Evolutionary conservation across 2,329 filamentous ascomycete genomes (phyloP).

Genomic region (Nemania sp.): DNA sequence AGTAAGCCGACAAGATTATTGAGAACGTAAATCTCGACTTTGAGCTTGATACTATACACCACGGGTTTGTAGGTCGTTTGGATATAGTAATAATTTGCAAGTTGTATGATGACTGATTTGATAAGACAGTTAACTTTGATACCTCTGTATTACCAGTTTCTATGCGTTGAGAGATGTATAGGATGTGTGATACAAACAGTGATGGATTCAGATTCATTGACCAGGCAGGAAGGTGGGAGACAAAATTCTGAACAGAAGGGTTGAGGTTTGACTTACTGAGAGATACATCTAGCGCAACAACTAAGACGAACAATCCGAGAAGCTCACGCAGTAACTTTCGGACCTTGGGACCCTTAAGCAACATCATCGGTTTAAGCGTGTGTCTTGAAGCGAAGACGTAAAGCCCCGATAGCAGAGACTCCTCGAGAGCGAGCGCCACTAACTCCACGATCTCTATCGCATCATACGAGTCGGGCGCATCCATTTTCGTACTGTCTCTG

Average conservation of each 20-base stretch:
- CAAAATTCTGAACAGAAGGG: neutral
- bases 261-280: slow-evolving; percentile 26
- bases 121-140: neutral
- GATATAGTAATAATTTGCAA: slow-evolving; percentile 44
- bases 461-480: slow-evolving; percentile 18
- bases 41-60: slow-evolving; percentile 51
- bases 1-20: slow-evolving; percentile 41
- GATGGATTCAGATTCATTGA: neutral
- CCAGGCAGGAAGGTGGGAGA: neutral
- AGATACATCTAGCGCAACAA: slow-evolving; percentile 46
- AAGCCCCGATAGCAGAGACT: slow-evolving; percentile 49
- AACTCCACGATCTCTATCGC: slow-evolving; percentile 44
- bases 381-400: slow-evolving; percentile 55
- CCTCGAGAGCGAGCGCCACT: slow-evolving; percentile 49
- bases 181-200: neutral
- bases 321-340: slow-evolving; percentile 45
- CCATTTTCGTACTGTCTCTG: neutral
- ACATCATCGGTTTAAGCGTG: slow-evolving; percentile 39
- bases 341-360: slow-evolving; percentile 35
- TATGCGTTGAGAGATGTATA: neutral
- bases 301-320: slow-evolving; percentile 48
- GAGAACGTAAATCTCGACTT: slow-evolving; percentile 60
- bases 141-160: neutral
- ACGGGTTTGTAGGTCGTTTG: slow-evolving; percentile 47
- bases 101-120: slow-evolving; percentile 42